phyloP scores from a whole-genome alignment of 78 protist genomes.

The Capsaspora owczarzaki region DNA sequence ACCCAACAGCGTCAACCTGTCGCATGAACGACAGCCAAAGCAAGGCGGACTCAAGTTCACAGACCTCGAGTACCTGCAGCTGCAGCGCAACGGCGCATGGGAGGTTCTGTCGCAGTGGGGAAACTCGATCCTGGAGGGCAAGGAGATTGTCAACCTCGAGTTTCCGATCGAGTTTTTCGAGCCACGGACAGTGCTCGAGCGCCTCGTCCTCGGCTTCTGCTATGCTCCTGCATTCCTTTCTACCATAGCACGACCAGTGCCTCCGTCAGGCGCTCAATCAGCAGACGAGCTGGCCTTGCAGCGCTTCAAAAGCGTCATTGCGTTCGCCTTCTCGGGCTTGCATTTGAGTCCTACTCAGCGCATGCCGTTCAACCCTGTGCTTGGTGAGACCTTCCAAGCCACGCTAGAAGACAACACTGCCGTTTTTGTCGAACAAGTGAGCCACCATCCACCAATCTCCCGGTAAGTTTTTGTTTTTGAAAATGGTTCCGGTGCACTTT shows the following conservation, averaged over 20 bases:
- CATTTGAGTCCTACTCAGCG: constrained; percentile 24
- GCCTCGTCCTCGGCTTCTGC: constrained; percentile 21
- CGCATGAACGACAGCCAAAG: no score
- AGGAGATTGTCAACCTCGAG: no score
- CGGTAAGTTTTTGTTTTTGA: no score
- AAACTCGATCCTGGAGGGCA: no score
- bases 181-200: constrained; percentile 55
- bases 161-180: constrained; percentile 61
- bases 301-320: constrained; percentile 28
- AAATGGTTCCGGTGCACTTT: no score
- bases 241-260: constrained; percentile 26
- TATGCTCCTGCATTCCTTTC: constrained; percentile 38
- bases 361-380: constrained; percentile 74
- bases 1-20: no score
- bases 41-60: no score
- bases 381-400: constrained; percentile 70
- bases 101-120: no score
- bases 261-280: no score
- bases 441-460: constrained; percentile 75
- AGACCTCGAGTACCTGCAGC: no score
- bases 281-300: no score
- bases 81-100: no score
- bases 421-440: constrained; percentile 51
- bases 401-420: constrained; percentile 33
- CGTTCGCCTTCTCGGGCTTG: constrained; percentile 45